phyloP scores from a whole-genome alignment of 805 yeast species.

The Lachancea thermotolerans region DNA sequence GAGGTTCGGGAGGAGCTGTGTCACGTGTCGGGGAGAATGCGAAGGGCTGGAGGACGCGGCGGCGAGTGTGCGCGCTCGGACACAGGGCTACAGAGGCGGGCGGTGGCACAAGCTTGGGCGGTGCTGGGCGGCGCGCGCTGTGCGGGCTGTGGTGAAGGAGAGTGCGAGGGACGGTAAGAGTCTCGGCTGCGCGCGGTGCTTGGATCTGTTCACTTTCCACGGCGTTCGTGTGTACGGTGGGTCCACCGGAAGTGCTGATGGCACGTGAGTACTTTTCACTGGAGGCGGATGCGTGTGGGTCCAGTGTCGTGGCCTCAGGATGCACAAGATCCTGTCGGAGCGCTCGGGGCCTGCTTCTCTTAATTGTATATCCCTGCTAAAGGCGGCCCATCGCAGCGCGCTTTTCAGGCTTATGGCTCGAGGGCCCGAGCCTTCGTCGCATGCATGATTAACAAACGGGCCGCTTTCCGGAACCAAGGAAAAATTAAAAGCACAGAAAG shows the following conservation, averaged over 20 bases:
- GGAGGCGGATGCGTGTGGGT: no score
- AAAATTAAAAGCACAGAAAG: neutral
- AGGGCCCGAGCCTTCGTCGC: neutral
- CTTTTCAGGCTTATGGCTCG: neutral
- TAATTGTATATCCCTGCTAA: neutral
- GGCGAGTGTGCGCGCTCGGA: no score
- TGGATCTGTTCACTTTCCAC: neutral
- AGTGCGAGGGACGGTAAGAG: no score
- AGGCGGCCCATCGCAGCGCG: neutral
- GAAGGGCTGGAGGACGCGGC: no score
- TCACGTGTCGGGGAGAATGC: neutral
- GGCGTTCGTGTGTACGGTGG: neutral
- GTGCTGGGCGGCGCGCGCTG: neutral
- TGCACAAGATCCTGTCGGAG: neutral
- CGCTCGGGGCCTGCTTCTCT: constrained; percentile 2
- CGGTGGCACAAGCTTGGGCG: neutral
- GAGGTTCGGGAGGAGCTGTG: neutral
- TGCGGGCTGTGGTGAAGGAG: no score
- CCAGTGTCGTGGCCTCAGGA: no score
- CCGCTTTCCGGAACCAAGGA: neutral
- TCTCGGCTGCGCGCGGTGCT: neutral
- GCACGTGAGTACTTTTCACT: no score
- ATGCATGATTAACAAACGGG: constrained; percentile 1
- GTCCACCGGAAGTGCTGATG: no score
- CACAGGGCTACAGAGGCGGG: no score